phyloP scores from a whole-genome alignment of 2,329 filamentous ascomycete species.

The Fusarium chuoi region DNA sequence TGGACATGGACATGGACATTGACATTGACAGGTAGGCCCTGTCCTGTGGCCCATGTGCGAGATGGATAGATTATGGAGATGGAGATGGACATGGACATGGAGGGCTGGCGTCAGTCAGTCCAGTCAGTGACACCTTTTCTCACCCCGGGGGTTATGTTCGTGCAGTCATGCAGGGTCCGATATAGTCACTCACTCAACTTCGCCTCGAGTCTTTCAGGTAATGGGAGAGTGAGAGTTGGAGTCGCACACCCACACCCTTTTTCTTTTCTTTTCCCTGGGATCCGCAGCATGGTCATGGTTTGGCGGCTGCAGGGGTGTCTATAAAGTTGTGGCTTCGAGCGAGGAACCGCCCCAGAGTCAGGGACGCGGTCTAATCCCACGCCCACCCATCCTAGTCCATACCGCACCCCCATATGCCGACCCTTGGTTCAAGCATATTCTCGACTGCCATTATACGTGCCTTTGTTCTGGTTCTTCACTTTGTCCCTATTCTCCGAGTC shows the following conservation, averaged over 20 bases:
- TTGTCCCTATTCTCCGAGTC: constrained; percentile 7
- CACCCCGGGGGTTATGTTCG: constrained; percentile 37
- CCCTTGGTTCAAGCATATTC: constrained; percentile 5
- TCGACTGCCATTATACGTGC: background rate
- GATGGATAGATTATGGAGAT: constrained; percentile 8
- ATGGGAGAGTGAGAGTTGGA: background rate
- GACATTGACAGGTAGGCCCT: constrained; percentile 20
- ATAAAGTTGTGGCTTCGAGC: constrained; percentile 18
- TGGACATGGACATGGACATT: background rate
- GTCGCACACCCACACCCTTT: constrained; percentile 17
- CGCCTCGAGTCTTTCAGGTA: background rate
- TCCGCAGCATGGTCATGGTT: constrained; percentile 25
- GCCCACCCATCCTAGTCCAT: background rate
- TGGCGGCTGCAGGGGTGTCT: constrained; percentile 9
- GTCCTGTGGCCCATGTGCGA: constrained; percentile 5
- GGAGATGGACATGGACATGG: background rate
- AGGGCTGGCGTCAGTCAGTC: constrained; percentile 20
- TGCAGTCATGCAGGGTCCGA: constrained; percentile 41
- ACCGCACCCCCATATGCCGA: constrained; percentile 10
- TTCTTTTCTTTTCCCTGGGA: constrained; percentile 16
- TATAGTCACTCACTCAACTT: constrained; percentile 5
- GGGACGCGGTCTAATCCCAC: constrained; percentile 10
- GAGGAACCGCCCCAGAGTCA: constrained; percentile 13
- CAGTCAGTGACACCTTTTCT: background rate
- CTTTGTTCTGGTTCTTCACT: constrained; percentile 24